A percentile compares a stretch with the other conserved stretches of the same genome.
Conservation (phyloP, 345 rosid species). For the Mangifera indica region DNA sequence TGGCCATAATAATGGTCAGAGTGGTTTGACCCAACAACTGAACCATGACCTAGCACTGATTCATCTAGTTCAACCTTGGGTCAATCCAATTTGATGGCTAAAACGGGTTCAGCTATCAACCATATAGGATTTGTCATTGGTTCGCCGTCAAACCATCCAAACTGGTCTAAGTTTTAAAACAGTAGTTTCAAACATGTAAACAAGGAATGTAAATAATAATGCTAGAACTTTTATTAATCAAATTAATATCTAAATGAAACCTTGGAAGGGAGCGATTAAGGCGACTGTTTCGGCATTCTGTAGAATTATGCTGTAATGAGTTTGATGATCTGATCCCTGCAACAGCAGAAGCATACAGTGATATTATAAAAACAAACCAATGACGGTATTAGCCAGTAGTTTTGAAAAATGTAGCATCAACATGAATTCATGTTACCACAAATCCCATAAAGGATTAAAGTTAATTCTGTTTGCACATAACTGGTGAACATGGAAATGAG, state of each 20-base stretch:
- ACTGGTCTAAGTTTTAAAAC: no score
- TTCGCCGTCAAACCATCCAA: no score
- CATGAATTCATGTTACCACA: no score
- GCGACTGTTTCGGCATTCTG: conserved; percentile 91
- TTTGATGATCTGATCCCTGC: conserved; percentile 47
- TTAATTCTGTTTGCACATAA: neutral
- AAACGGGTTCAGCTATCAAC: no score
- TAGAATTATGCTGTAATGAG: conserved; percentile 51
- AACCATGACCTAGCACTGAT: no score
- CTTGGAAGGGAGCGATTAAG: conserved; percentile 55
- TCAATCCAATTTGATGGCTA: no score
- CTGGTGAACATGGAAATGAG: neutral
- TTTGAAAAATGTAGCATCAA: no score
- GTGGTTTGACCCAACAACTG: no score
- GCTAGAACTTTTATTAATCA: conserved; percentile 8
- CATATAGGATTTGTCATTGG: no score
- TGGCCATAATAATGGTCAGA: no score
- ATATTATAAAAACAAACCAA: neutral
- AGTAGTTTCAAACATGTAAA: neutral
- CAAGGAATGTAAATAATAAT: neutral
- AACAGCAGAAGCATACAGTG: neutral
- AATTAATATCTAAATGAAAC: conserved; percentile 25
- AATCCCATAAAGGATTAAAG: neutral
- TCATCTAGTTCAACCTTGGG: no score
- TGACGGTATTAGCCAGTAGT: neutral